Evolutionary conservation across 169 alveolate genomes (phyloP).

Genomic region (Plasmodium vivax): DNA sequence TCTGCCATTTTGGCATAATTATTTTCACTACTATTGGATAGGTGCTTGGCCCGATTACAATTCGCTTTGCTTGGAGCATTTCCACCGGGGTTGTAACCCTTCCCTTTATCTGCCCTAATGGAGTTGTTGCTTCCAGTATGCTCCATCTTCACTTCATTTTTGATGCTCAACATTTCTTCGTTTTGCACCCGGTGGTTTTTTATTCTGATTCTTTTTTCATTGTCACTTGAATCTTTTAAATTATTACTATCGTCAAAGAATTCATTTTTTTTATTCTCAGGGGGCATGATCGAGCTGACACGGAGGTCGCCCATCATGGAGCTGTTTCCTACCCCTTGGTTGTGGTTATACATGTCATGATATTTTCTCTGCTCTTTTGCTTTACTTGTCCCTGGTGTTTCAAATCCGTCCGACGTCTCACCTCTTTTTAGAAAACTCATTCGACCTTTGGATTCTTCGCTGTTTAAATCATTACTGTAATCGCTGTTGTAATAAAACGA

Average conservation of each 20-base stretch:
- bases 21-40: conserved; percentile 51
- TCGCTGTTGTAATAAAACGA: conserved; percentile 66
- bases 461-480: conserved; percentile 69
- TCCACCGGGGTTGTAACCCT: not conserved
- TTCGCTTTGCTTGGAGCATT: not conserved
- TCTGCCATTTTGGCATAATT: conserved; percentile 77
- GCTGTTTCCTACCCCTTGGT: not conserved
- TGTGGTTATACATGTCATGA: conserved; percentile 8
- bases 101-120: conserved; percentile 11
- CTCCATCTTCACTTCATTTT: conserved; percentile 52
- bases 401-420: conserved; percentile 26
- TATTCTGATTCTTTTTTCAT: not conserved
- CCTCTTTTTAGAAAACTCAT: conserved; percentile 12
- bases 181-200: not conserved
- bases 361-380: conserved; percentile 44
- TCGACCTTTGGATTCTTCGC: conserved; percentile 41
- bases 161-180: conserved; percentile 16
- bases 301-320: not conserved
- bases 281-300: not conserved
- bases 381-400: not conserved
- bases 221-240: conserved; percentile 21
- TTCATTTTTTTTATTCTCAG: not conserved
- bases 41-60: conserved; percentile 10
- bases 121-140: conserved; percentile 1
- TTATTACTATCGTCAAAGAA: conserved; percentile 2